Evolutionary conservation across 1,139 yeast species (phyloP), one percentile per base, ranked within the genome.

Genomic region (Candida smagusa): DNA sequence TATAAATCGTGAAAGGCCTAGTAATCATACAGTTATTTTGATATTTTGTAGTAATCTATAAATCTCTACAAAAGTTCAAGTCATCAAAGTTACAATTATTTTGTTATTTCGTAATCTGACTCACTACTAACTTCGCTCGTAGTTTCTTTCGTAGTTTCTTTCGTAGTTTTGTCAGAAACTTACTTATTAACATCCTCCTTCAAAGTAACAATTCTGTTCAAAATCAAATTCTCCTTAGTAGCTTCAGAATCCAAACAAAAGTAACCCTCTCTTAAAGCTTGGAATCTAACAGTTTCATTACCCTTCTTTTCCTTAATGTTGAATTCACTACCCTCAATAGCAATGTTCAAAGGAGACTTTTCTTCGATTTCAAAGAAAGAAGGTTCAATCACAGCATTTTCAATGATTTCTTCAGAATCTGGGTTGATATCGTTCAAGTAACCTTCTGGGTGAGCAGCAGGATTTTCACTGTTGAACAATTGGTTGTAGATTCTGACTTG

Each of bases 191-290:
- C 61, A 52, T 77, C 82, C 59, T 89, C 97, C 68, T 89, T 90
- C 62, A 90, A 76, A 8, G 95, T 82, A 33, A 90, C 97, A 54
- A 89, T 87, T 59, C 96, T 77, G 65, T 90, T 90, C 59, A 94
- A 70, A 30, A 90, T 74, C 49, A 88, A 65, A 33, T 76, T 81
- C 16, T 65, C 72, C 16, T 37, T 33, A 6, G 71, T 68, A 39
- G 88, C 68, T 47, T 92, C 97, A 53, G 76, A 79, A 59, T 94
- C 99, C 61, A 88, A 65, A 59, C 96, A 84, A 77, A 90, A 94
- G 65, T 92, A 92, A 21, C 98, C 99, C 36, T 88, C 92, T 66
- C 99, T 83, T 62, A 94, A 77, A 23, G 96, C 98, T 68, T 94
- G 99, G 87, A 94, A 94, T 60, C 98, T 79, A 27, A 87, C 86